A percentile compares a stretch with the other conserved stretches of the same genome.
phyloP scores from a whole-genome alignment of 2,329 filamentous ascomycete genomes.

The Drechslerella dactyloides region DNA sequence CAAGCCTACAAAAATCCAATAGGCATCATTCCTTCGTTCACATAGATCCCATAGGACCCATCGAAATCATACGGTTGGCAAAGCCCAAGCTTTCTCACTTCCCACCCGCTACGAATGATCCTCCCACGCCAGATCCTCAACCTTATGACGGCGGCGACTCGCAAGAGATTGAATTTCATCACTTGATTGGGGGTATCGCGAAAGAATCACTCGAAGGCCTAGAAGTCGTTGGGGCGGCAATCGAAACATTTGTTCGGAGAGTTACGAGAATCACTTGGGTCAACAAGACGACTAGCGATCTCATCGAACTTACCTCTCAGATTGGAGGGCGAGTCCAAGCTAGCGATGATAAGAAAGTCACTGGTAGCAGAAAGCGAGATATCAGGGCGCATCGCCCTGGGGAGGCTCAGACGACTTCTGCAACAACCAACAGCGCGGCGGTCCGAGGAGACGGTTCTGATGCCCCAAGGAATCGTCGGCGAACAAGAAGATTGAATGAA shows the following conservation, averaged over 20 bases:
- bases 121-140: constrained; percentile 54
- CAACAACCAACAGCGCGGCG: constrained; percentile 19
- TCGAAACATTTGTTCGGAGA: constrained; percentile 89
- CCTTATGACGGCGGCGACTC: constrained; percentile 57
- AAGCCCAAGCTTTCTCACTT: constrained; percentile 86
- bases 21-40: constrained; percentile 67
- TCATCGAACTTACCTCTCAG: constrained; percentile 50
- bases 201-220: constrained; percentile 62
- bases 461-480: constrained; percentile 25
- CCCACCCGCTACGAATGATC: constrained; percentile 66
- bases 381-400: not conserved
- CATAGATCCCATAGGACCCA: constrained; percentile 62
- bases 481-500: constrained; percentile 6
- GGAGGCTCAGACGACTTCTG: constrained; percentile 7
- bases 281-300: constrained; percentile 36
- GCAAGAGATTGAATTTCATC: constrained; percentile 62
- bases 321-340: constrained; percentile 16
- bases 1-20: constrained; percentile 57
- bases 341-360: not conserved
- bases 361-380: constrained; percentile 1
- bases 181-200: constrained; percentile 61
- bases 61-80: constrained; percentile 85
- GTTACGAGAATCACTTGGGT: constrained; percentile 61
- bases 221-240: constrained; percentile 82
- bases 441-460: constrained; percentile 7